These are phyloP conservation scores for Vaccinium vitisidaea DNA, from an alignment of 148 eudicot genomes.

Conservation along the genomic window DNA sequence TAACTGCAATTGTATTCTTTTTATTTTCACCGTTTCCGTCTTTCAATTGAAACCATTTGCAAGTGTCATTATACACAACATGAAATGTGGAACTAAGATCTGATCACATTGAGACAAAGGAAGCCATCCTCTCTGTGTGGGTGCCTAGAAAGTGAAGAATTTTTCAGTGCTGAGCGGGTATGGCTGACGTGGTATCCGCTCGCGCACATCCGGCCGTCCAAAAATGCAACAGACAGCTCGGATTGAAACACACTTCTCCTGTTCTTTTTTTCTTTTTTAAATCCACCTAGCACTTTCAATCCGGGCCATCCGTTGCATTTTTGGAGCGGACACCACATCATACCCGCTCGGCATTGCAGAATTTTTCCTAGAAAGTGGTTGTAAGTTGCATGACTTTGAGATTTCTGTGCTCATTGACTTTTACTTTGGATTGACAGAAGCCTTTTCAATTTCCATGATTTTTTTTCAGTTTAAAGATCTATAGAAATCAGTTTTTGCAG, in stretches of 20 bases:
- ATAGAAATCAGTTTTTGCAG: neutral
- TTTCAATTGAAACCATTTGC: neutral
- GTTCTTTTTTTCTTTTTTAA: too few relatives aligned
- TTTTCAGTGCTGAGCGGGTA: too few relatives aligned
- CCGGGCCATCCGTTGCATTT: too few relatives aligned
- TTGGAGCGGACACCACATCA: too few relatives aligned
- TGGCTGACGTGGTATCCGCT: too few relatives aligned
- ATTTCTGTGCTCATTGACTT: slow-evolving; percentile 1
- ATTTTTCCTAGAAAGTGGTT: slow-evolving; percentile 14
- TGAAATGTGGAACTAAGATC: neutral
- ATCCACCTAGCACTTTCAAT: too few relatives aligned
- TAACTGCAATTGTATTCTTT: neutral
- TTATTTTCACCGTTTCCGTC: neutral
- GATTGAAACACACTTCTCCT: too few relatives aligned
- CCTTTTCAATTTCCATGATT: neutral
- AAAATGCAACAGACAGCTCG: too few relatives aligned
- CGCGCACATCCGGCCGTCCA: too few relatives aligned
- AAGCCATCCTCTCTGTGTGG: slow-evolving; percentile 12
- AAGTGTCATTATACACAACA: neutral
- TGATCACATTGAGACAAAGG: neutral
- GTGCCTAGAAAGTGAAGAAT: slow-evolving; percentile 9
- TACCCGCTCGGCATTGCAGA: too few relatives aligned
- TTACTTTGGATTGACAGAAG: neutral
- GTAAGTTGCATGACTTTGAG: neutral
- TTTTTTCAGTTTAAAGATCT: neutral